Evolutionary conservation across 371 early-diverging fungal genomes (phyloP).

Genomic region (Mycotypha africana): DNA sequence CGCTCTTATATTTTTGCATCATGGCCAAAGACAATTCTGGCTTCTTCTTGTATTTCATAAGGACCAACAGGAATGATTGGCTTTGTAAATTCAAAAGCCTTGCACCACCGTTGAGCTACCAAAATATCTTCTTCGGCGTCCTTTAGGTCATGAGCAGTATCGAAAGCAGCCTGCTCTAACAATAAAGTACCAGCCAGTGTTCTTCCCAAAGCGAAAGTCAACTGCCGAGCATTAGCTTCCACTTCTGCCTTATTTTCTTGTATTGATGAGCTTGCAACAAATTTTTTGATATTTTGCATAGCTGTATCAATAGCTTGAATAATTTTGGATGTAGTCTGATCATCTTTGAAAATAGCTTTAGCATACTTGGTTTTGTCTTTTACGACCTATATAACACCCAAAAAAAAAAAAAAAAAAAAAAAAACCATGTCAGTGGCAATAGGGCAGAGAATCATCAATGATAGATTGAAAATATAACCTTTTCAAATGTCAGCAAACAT

Average conservation of each 20-base stretch:
- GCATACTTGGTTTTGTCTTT: neutral
- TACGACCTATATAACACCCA: conserved; percentile 11
- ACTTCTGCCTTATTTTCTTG: conserved; percentile 13
- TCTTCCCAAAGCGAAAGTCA: conserved; percentile 50
- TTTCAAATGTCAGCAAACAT: conserved; percentile 26
- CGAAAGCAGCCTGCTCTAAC: conserved; percentile 49
- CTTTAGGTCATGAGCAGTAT: conserved; percentile 15
- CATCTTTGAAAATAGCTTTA: too few species aligned
- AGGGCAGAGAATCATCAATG: neutral
- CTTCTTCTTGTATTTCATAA: conserved; percentile 12
- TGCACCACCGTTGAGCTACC: conserved; percentile 25
- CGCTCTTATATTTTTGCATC: conserved; percentile 27
- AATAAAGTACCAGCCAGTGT: conserved; percentile 42
- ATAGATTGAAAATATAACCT: conserved; percentile 17
- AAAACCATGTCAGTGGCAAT: too few species aligned
- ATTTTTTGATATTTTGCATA: conserved; percentile 14
- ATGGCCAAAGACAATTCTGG: conserved; percentile 32
- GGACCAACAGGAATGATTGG: conserved; percentile 1
- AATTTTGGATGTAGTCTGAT: conserved; percentile 14
- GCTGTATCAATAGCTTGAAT: conserved; percentile 20
- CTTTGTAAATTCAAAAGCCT: conserved; percentile 15
- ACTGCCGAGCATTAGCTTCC: conserved; percentile 45
- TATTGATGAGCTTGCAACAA: conserved; percentile 1
- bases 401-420: too few species aligned
- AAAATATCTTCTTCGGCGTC: conserved; percentile 19